These are phyloP conservation scores for Microdochium paspali DNA, from an alignment of 2,329 filamentous ascomycete genomes.

Conservation along the genomic window DNA sequence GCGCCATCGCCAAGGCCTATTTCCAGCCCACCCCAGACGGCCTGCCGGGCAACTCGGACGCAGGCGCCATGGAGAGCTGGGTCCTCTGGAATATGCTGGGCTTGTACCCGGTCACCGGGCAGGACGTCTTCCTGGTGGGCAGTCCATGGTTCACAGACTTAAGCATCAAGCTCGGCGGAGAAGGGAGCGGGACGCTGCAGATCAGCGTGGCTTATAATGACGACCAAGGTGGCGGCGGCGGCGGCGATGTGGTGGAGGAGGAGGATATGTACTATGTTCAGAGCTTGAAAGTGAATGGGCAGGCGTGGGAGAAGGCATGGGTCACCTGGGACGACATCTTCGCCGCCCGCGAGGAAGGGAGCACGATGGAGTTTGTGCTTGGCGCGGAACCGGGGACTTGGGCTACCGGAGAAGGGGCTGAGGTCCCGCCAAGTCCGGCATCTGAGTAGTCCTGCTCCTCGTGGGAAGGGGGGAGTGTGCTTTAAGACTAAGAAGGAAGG, in stretches of 20 bases:
- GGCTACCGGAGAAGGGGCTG: constrained; percentile 40
- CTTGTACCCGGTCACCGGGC: constrained; percentile 58
- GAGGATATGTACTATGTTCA: constrained; percentile 50
- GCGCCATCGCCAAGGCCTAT: constrained; percentile 48
- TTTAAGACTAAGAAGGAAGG: constrained; percentile 4
- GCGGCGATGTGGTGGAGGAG: neutral
- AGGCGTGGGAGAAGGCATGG: constrained; percentile 54
- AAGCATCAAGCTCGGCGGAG: constrained; percentile 45
- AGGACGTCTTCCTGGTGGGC: constrained; percentile 57
- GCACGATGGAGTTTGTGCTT: constrained; percentile 55
- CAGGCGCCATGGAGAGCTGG: constrained; percentile 65
- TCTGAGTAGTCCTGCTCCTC: constrained; percentile 13
- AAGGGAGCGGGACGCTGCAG: constrained; percentile 28
- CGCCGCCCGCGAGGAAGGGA: constrained; percentile 36
- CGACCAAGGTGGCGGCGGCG: constrained; percentile 11
- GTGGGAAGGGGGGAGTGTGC: neutral
- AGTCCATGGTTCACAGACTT: constrained; percentile 54
- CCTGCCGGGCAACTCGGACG: constrained; percentile 62
- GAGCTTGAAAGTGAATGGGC: constrained; percentile 54
- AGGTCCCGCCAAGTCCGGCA: constrained; percentile 51
- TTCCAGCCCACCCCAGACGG: constrained; percentile 46
- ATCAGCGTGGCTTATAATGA: constrained; percentile 43
- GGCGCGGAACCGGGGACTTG: constrained; percentile 42
- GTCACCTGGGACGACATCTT: constrained; percentile 59
- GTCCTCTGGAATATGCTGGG: constrained; percentile 61